Evolutionary conservation across 768 basidiomycete genomes (phyloP), one percentile per base, ranked within the genome.

Genomic region (Collybia sordida): DNA sequence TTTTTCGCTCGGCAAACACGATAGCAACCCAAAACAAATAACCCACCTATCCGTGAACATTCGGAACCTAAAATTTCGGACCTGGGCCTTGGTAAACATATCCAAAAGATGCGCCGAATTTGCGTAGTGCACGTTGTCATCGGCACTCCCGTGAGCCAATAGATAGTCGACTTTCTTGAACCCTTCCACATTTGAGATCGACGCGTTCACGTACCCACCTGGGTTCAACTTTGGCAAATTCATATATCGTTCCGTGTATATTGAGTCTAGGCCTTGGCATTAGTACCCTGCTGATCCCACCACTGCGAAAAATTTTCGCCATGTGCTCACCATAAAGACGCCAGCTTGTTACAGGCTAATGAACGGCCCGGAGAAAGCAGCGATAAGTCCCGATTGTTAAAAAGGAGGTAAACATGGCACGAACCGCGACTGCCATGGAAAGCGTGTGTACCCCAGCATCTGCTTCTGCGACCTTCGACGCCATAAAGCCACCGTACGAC

Each of bases 241-340:
- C 94, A 98, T 94, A 75, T 98, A 98, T 15, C 97, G 85, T 59
- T 99, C 97, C 1, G 97, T 99, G 66, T 98, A 98, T 55, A 98
- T 88, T 0, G 93, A 88, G 71, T 98, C 94, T 90, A 57, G 44
- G 18, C 14, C 41, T 22, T 38, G 25, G 28, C 12, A 12, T 35
- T 6, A 48, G n/a, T 18, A 31, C 31, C 31, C 31, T 12, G 31
- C 31, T 31, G 31, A 31, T 31, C 15, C n/a, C 8, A 8, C 23
- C 21, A 12, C 28, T 36, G 28, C 3, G 19, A 48, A 18, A 40
- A 34, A 34, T 42, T 1, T 42, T 1, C 15, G 15, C 34, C 45
- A 51, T 50, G 37, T 54, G 56, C 79, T 64, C 61, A 88, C 86
- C 88, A 56, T 93, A 91, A 44, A 91, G 63, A 40, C 75, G 75